Conservation (phyloP, 495 filamentous ascomycete species). For the Trichoderma reesei region DNA sequence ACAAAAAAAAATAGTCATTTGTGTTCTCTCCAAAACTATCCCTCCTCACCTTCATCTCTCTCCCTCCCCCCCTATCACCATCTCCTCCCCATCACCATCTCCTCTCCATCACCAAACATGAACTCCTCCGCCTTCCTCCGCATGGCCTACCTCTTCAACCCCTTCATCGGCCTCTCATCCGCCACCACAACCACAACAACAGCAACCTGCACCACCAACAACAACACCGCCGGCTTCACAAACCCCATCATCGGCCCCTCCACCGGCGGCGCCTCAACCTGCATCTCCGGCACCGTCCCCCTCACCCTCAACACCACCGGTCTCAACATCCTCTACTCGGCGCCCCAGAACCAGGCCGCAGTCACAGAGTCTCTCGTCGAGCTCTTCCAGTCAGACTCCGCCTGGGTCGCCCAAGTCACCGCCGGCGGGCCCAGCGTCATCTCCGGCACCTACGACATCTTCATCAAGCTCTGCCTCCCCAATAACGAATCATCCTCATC, state of each 20-base stretch:
- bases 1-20: no score
- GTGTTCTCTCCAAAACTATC: no score
- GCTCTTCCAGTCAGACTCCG: background rate
- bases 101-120: background rate
- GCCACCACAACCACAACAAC: no score
- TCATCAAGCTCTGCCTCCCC: background rate
- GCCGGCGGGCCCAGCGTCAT: background rate
- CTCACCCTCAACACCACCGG: background rate
- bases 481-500: no score
- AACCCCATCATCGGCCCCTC: background rate
- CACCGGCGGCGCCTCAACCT: background rate
- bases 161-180: background rate
- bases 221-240: background rate
- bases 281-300: background rate
- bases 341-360: background rate
- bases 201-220: no score
- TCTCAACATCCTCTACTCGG: background rate
- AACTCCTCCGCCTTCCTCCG: background rate
- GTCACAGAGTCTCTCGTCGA: background rate
- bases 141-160: background rate
- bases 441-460: background rate
- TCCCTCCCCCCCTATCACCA: no score
- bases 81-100: background rate
- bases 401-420: background rate
- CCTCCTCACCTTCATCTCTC: no score